Evolutionary conservation across 2,329 filamentous ascomycete genomes (phyloP).

Genomic region (Immersiporthe knoxdaviesiana): DNA sequence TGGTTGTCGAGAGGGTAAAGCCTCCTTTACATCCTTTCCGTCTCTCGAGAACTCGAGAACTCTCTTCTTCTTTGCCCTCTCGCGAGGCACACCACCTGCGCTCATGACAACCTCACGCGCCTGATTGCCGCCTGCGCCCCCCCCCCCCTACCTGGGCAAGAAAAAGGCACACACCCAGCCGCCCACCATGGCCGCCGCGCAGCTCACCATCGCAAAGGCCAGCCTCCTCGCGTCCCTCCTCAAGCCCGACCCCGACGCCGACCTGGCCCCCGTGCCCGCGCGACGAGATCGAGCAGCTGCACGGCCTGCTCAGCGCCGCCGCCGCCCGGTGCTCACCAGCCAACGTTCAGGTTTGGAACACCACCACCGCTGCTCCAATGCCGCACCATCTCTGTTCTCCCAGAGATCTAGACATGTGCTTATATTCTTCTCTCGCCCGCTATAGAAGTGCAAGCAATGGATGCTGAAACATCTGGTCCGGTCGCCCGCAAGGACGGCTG

Average conservation of each 20-base stretch:
- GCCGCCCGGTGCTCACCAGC: conserved; percentile 72
- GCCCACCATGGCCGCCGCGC: conserved; percentile 65
- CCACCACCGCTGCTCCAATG: conserved; percentile 33
- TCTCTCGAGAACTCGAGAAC: too few relatives aligned
- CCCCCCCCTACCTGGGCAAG: neutral
- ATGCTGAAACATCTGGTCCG: conserved; percentile 72
- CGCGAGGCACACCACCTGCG: neutral
- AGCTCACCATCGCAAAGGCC: conserved; percentile 78
- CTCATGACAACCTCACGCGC: neutral
- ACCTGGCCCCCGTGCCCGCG: conserved; percentile 58
- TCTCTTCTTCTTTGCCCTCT: neutral
- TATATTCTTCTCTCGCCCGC: conserved; percentile 36
- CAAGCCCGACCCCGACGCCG: conserved; percentile 66
- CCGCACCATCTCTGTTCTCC: conserved; percentile 31
- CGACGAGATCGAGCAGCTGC: conserved; percentile 71
- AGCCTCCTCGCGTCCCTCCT: conserved; percentile 75
- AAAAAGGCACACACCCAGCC: neutral
- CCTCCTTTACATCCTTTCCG: neutral
- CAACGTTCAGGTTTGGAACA: conserved; percentile 86
- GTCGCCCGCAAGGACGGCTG: conserved; percentile 66
- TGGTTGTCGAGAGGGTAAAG: neutral
- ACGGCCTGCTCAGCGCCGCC: conserved; percentile 65
- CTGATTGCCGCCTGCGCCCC: neutral
- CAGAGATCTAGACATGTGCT: conserved; percentile 43
- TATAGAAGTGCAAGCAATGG: conserved; percentile 87